Conservation (phyloP, 2,329 filamentous ascomycete species). For the Neofusicoccum ribis region DNA sequence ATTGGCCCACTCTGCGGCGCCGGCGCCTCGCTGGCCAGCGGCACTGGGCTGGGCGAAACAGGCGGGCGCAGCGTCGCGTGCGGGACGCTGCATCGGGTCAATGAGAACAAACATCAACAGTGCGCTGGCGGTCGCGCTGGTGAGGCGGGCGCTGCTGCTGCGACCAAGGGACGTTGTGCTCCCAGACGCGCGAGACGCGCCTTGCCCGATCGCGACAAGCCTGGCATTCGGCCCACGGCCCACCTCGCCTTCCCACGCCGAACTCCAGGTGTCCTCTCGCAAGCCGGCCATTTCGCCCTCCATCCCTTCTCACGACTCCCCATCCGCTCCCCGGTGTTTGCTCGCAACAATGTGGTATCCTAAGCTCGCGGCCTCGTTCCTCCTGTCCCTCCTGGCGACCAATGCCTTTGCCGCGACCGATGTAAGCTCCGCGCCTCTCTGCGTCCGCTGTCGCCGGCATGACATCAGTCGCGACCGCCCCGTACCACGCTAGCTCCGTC, state of each 20-base stretch:
- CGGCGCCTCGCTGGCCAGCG: not conserved
- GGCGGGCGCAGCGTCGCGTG: not conserved
- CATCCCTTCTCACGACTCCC: slow-evolving; percentile 1
- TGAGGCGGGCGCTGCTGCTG: not conserved
- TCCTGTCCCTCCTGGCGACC: slow-evolving; percentile 69
- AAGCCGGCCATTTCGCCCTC: slow-evolving; percentile 6
- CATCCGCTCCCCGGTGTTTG: slow-evolving; percentile 21
- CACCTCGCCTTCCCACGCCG: slow-evolving; percentile 6
- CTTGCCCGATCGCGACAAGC: slow-evolving; percentile 6
- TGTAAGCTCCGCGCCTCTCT: slow-evolving; percentile 48
- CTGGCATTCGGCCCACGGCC: not conserved
- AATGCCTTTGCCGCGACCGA: slow-evolving; percentile 63
- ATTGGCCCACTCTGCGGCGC: not conserved
- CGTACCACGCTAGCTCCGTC: slow-evolving; percentile 25
- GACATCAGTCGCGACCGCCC: slow-evolving; percentile 20
- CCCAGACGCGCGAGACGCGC: not conserved
- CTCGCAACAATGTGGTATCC: slow-evolving; percentile 66
- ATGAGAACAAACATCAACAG: not conserved
- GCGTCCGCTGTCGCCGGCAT: not conserved
- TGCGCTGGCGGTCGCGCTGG: not conserved
- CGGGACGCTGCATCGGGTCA: not conserved
- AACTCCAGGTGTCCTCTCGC: slow-evolving; percentile 13
- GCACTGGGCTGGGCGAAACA: not conserved
- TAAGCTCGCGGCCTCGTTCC: slow-evolving; percentile 69
- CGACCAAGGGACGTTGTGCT: not conserved